Percentiles rank a stretch among this genome's conserved stretches.
Evolutionary conservation across 2,329 filamentous ascomycete species (phyloP).

Genomic region (Berkeleyomyces rouxiae): DNA sequence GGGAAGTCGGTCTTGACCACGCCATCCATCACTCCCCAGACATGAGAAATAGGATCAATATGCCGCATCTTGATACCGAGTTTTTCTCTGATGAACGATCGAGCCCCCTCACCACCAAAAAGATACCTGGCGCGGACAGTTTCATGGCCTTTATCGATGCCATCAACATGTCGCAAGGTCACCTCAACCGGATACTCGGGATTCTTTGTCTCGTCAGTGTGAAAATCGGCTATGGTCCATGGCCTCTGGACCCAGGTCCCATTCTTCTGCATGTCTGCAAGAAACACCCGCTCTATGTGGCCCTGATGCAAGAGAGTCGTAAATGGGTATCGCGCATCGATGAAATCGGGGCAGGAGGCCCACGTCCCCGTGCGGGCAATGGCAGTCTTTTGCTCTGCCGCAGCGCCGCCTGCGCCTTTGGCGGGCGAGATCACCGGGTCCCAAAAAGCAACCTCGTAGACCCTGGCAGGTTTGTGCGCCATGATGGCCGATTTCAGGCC

Average conservation of each 20-base stretch:
- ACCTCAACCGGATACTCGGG: conserved; percentile 64
- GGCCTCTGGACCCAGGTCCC: conserved; percentile 44
- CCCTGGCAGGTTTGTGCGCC: conserved; percentile 71
- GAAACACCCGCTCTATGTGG: conserved; percentile 52
- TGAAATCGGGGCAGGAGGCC: conserved; percentile 78
- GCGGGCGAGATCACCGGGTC: conserved; percentile 31
- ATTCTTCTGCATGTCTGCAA: conserved; percentile 47
- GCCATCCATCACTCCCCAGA: conserved; percentile 64
- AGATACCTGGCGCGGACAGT: conserved; percentile 53
- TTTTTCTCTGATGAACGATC: conserved; percentile 46
- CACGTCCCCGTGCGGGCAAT: conserved; percentile 56
- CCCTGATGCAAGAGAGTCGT: conserved; percentile 58
- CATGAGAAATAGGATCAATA: conserved; percentile 51
- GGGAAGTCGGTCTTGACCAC: conserved; percentile 59
- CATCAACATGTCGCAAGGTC: conserved; percentile 59
- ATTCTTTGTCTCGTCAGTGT: conserved; percentile 33
- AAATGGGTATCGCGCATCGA: conserved; percentile 54
- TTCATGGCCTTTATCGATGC: conserved; percentile 38
- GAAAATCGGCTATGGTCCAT: conserved; percentile 47
- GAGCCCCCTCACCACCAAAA: conserved; percentile 54
- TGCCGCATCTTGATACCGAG: conserved; percentile 55
- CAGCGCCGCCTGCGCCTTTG: conserved; percentile 30
- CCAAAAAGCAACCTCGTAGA: conserved; percentile 65
- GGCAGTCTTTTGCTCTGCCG: not conserved
- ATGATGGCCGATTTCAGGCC: conserved; percentile 77